These are phyloP conservation scores for Sodiomyces alkalinus DNA, from an alignment of 2,329 filamentous ascomycete species.

Conservation along the genomic window DNA sequence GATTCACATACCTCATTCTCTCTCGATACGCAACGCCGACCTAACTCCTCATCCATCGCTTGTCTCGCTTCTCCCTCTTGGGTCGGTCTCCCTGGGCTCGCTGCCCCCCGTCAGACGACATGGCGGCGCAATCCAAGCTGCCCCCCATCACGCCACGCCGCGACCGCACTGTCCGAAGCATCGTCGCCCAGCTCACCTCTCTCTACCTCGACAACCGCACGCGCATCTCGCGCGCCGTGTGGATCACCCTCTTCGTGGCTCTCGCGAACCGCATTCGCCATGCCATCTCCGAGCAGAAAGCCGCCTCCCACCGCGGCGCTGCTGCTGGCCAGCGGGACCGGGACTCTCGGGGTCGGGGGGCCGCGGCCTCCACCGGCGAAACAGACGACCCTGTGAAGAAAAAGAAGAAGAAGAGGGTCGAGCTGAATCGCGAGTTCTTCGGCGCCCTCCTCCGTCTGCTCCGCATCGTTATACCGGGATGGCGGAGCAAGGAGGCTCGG, in stretches of 20 bases:
- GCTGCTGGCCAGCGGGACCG: too few species aligned
- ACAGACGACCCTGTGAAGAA: conserved; percentile 12
- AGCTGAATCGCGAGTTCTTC: conserved; percentile 74
- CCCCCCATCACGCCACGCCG: conserved; percentile 30
- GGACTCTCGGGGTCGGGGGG: conserved; percentile 24
- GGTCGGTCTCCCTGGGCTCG: too few species aligned
- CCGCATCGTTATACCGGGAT: conserved; percentile 79
- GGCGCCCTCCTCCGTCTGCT: conserved; percentile 63
- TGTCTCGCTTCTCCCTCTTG: too few species aligned
- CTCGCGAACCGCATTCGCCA: conserved; percentile 77
- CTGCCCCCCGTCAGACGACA: conserved; percentile 22
- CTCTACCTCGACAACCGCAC: conserved; percentile 70
- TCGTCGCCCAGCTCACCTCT: conserved; percentile 50
- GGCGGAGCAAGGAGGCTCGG: conserved; percentile 75
- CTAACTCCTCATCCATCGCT: too few species aligned
- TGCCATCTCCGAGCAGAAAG: conserved; percentile 87
- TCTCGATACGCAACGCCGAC: too few species aligned
- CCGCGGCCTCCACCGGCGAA: conserved; percentile 28
- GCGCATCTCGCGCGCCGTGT: conserved; percentile 68
- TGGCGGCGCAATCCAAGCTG: conserved; percentile 67
- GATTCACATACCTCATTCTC: too few species aligned
- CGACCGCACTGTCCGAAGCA: conserved; percentile 48
- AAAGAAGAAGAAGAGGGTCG: conserved; percentile 60
- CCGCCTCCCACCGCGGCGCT: conserved; percentile 55
- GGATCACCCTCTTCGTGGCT: conserved; percentile 66